Percentiles rank a stretch among this genome's conserved stretches.
Evolutionary conservation across 208 protist species (phyloP).

Genomic region (Blechomonas ayalai): DNA sequence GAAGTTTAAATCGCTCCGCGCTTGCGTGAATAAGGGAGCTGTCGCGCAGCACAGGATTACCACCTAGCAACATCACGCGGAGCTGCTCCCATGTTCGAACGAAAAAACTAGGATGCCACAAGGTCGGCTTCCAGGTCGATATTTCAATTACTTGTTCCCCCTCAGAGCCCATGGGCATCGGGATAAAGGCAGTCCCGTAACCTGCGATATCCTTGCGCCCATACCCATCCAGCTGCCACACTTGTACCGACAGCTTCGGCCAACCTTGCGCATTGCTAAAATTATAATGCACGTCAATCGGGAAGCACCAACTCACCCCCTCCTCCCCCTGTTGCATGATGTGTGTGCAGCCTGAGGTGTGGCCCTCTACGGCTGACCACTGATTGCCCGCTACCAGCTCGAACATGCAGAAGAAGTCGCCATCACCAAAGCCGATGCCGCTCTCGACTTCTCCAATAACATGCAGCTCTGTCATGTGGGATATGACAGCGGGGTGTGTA

Average conservation of each 20-base stretch:
- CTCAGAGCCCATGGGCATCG: slow-evolving; percentile 25
- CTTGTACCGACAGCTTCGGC: slow-evolving; percentile 85
- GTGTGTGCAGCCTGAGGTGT: slow-evolving; percentile 70
- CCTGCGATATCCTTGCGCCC: slow-evolving; percentile 80
- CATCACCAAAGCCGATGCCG: slow-evolving; percentile 55
- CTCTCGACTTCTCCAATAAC: slow-evolving; percentile 73
- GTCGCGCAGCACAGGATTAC: slow-evolving; percentile 75
- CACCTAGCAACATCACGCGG: slow-evolving; percentile 61
- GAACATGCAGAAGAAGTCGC: slow-evolving; percentile 76
- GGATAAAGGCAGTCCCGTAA: slow-evolving; percentile 81
- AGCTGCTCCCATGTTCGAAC: slow-evolving; percentile 49
- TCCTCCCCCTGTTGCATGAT: slow-evolving; percentile 51
- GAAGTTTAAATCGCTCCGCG: slow-evolving; percentile 77
- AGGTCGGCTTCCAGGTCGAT: slow-evolving; percentile 66
- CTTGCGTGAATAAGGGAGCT: slow-evolving; percentile 74
- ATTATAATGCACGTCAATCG: slow-evolving; percentile 81
- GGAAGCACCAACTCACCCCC: slow-evolving; percentile 65
- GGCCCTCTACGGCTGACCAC: slow-evolving; percentile 69
- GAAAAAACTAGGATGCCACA: slow-evolving; percentile 68
- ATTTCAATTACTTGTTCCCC: slow-evolving; percentile 63
- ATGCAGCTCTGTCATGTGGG: slow-evolving; percentile 75
- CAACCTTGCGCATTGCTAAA: slow-evolving; percentile 71
- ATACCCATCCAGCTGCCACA: slow-evolving; percentile 84
- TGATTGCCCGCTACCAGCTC: slow-evolving; percentile 66
- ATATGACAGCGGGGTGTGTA: neutral